A percentile compares a stretch with the other conserved stretches of the same genome.
phyloP scores from a whole-genome alignment of 1,284 basidiomycete genomes.

The Waitea zeae region DNA sequence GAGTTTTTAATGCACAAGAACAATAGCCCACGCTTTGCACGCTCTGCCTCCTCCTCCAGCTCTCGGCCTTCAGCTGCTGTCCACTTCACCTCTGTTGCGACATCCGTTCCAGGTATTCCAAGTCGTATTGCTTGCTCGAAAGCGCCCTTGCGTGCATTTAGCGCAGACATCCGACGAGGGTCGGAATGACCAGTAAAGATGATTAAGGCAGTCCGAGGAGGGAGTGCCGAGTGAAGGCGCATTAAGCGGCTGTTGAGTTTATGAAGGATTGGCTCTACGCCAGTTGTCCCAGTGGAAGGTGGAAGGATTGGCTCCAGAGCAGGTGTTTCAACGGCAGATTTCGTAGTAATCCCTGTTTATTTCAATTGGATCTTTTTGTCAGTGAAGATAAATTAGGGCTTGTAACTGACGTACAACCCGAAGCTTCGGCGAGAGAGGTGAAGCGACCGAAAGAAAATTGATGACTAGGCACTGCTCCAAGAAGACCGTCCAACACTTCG shows the following conservation, averaged over 20 bases:
- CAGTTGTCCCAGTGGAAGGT: too few species aligned
- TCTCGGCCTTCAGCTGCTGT: constrained; percentile 56
- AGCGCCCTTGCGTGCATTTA: constrained; percentile 48
- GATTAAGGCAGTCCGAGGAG: constrained; percentile 63
- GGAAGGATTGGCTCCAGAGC: too few species aligned
- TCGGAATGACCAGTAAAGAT: constrained; percentile 80
- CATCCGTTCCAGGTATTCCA: constrained; percentile 29
- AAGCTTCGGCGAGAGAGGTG: constrained; percentile 53
- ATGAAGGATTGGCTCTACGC: constrained; percentile 14
- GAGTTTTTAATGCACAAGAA: constrained; percentile 75
- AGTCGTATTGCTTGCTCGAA: constrained; percentile 58
- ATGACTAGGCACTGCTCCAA: constrained; percentile 44
- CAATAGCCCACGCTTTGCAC: constrained; percentile 63
- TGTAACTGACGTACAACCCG: constrained; percentile 54
- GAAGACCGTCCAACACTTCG: constrained; percentile 52
- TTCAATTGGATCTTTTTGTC: constrained; percentile 1
- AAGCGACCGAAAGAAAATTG: constrained; percentile 73
- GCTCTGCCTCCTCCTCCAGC: constrained; percentile 63
- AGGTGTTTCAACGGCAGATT: constrained; percentile 8
- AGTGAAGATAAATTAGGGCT: too few species aligned
- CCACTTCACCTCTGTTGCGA: constrained; percentile 40
- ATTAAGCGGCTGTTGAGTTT: constrained; percentile 43
- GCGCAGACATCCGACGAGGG: constrained; percentile 56
- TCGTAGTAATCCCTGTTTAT: constrained; percentile 39
- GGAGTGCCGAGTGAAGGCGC: constrained; percentile 49